Percentiles rank a stretch among this genome's conserved stretches.
Conservation (phyloP, 345 rosid genomes). For the Leavenworthia alabamica region DNA sequence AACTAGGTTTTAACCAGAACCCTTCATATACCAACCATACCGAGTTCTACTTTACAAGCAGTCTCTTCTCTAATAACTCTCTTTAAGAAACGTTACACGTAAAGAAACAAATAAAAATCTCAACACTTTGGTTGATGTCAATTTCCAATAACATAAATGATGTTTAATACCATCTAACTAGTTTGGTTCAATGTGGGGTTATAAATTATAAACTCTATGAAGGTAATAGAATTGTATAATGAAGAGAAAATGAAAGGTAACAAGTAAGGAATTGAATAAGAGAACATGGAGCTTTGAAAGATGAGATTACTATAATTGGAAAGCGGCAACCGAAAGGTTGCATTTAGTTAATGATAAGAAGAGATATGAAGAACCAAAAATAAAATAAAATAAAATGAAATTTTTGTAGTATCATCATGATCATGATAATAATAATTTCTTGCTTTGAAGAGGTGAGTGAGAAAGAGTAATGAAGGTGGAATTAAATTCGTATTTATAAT, state of each 20-base stretch:
- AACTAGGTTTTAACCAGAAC: not conserved
- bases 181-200: constrained; percentile 22
- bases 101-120: not conserved
- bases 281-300: constrained; percentile 38
- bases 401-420: constrained; percentile 29
- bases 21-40: not conserved
- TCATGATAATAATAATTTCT: constrained; percentile 23
- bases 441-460: constrained; percentile 27
- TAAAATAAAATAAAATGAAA: not conserved
- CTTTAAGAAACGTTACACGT: constrained; percentile 1
- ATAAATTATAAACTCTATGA: constrained; percentile 13
- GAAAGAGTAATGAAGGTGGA: constrained; percentile 36
- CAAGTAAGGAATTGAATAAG: constrained; percentile 40
- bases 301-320: constrained; percentile 40
- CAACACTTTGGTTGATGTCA: constrained; percentile 24
- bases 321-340: constrained; percentile 52
- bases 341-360: constrained; percentile 49
- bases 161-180: constrained; percentile 19
- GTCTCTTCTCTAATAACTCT: not conserved
- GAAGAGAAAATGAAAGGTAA: constrained; percentile 28
- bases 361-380: constrained; percentile 16
- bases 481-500: constrained; percentile 76
- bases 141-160: constrained; percentile 15
- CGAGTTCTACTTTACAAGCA: not conserved
- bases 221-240: constrained; percentile 20